These are phyloP conservation scores for Diaporthe vexans DNA, from an alignment of 2,329 filamentous ascomycete genomes.

Conservation along the genomic window DNA sequence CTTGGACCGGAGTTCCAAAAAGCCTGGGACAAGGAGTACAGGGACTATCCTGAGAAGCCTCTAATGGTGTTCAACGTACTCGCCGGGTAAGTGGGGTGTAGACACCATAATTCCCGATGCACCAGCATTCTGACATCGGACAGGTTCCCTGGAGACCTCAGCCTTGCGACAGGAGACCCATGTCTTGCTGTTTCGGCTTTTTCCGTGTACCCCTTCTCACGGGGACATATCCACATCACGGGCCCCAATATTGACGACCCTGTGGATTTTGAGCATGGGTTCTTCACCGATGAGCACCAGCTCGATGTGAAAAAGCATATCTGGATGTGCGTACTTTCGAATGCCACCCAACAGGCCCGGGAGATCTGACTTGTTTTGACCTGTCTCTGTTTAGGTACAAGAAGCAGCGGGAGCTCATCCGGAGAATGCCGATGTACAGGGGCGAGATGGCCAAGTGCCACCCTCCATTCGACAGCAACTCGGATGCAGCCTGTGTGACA, in stretches of 20 bases:
- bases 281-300: slow-evolving; percentile 60
- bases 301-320: slow-evolving; percentile 68
- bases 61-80: slow-evolving; percentile 39
- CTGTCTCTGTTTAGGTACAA: slow-evolving; percentile 50
- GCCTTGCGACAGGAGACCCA: not conserved
- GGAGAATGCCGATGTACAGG: slow-evolving; percentile 59
- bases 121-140: not conserved
- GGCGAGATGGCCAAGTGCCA: slow-evolving; percentile 48
- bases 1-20: slow-evolving; percentile 45
- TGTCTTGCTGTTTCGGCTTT: slow-evolving; percentile 6
- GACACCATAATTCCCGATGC: not conserved
- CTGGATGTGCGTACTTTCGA: slow-evolving; percentile 47
- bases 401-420: slow-evolving; percentile 62
- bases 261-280: slow-evolving; percentile 66
- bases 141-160: slow-evolving; percentile 22
- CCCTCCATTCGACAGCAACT: slow-evolving; percentile 48
- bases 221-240: slow-evolving; percentile 59
- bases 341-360: not conserved
- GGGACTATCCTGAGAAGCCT: slow-evolving; percentile 43
- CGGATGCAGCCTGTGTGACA: slow-evolving; percentile 54
- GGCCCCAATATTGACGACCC: slow-evolving; percentile 52
- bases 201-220: slow-evolving; percentile 31
- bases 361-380: too few species aligned
- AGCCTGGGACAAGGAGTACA: slow-evolving; percentile 46
- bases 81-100: not conserved